Percentiles rank a stretch among this genome's conserved stretches.
Evolutionary conservation across 306 rosid genomes (phyloP).

Genomic region (Astragalus glycyphyllos): DNA sequence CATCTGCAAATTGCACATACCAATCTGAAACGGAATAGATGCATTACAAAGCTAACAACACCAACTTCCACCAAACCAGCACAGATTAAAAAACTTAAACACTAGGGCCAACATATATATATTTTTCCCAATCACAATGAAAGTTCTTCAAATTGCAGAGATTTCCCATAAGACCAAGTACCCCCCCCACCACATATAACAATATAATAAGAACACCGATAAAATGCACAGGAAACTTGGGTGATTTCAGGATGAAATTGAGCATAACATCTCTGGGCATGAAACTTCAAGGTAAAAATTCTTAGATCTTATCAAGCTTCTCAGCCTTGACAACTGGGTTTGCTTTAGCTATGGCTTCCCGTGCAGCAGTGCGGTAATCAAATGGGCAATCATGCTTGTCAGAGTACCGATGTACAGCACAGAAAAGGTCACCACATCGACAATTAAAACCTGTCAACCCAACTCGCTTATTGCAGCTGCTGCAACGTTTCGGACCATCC

Average conservation of each 20-base stretch:
- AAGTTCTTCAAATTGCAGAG: conserved; percentile 62
- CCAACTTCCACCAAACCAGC: conserved; percentile 59
- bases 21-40: conserved; percentile 48
- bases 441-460: conserved; percentile 91
- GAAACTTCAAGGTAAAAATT: conserved; percentile 41
- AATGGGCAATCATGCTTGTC: conserved; percentile 83
- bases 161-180: conserved; percentile 57
- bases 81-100: conserved; percentile 59
- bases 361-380: conserved; percentile 86
- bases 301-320: conserved; percentile 88
- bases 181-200: conserved; percentile 52
- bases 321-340: conserved; percentile 91
- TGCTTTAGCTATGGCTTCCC: conserved; percentile 82
- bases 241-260: conserved; percentile 61
- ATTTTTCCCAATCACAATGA: conserved; percentile 66
- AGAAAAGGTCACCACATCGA: conserved; percentile 78
- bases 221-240: conserved; percentile 59
- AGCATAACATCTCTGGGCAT: conserved; percentile 48
- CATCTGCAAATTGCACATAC: conserved; percentile 47
- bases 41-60: conserved; percentile 55
- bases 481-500: conserved; percentile 88
- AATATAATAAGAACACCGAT: conserved; percentile 55
- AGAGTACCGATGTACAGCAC: conserved; percentile 86
- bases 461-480: conserved; percentile 81
- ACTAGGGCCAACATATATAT: conserved; percentile 55